Conservation (phyloP, 2,329 filamentous ascomycete species). For the Trichoderma sp. region DNA sequence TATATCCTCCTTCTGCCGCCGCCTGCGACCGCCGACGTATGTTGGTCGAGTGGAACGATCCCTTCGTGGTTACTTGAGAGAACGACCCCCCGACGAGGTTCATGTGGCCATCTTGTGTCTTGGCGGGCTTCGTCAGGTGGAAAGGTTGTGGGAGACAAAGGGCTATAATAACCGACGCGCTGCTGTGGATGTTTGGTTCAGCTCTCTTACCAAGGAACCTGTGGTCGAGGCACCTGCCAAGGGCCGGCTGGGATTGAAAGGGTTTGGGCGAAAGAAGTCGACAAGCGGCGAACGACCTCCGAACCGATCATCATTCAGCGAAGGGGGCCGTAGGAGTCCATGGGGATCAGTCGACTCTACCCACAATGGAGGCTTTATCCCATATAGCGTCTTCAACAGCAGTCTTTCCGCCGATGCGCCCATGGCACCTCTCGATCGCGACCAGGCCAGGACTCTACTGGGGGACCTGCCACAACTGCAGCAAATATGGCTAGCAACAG, state of each 20-base stretch:
- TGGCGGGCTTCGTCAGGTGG: conserved; percentile 65
- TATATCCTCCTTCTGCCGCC: conserved; percentile 65
- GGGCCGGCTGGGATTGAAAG: conserved; percentile 55
- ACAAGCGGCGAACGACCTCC: conserved; percentile 38
- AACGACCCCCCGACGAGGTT: conserved; percentile 65
- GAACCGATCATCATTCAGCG: conserved; percentile 35
- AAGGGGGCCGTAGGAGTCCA: conserved; percentile 36
- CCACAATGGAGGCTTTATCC: conserved; percentile 38
- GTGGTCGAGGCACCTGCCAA: conserved; percentile 50
- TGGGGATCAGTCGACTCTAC: conserved; percentile 40
- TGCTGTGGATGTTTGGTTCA: conserved; percentile 65
- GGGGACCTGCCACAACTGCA: conserved; percentile 61
- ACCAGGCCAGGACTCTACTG: conserved; percentile 56
- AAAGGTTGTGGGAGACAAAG: conserved; percentile 68
- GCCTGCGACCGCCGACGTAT: conserved; percentile 66
- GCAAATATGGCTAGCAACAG: conserved; percentile 65
- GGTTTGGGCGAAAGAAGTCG: conserved; percentile 63
- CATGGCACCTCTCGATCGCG: conserved; percentile 58
- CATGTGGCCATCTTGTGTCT: conserved; percentile 64
- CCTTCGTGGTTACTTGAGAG: conserved; percentile 65
- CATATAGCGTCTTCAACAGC: conserved; percentile 59
- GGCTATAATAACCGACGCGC: conserved; percentile 64
- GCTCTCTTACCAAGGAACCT: conserved; percentile 52
- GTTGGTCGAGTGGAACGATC: conserved; percentile 65
- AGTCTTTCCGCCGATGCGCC: conserved; percentile 65